Base-by-base conservation (phyloP, 495 filamentous ascomycete species). In the Penicillium lividum region DNA sequence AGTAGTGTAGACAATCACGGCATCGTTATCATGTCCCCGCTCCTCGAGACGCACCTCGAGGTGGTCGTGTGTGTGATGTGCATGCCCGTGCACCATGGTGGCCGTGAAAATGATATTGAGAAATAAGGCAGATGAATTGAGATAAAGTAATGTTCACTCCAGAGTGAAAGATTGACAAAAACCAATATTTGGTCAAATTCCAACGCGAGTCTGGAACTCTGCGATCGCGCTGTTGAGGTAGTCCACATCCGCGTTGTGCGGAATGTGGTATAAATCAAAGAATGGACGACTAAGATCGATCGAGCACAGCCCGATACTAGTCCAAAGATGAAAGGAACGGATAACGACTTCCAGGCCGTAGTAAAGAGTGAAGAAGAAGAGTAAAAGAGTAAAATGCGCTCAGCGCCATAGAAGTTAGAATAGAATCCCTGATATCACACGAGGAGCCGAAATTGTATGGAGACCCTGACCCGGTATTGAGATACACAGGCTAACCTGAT, bases 331-430 rank as follows among this genome's bases (percentile, higher is more conserved):
- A 66, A 70, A 68, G 44, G 67, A 70, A 58, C 11, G 65, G 59
- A 70, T 62, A 62, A 61, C 67, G 67, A 70, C 67, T 61, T 59
- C 67, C 67, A 70, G 67, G 67, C 47, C 67, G 62, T 59, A 54
- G 28, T 34, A 25, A 42, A 30, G 52, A 56, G 44, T 48, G 45
- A 22, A 42, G 49, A 56, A 16, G 18, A 30, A 31, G 29, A 51
- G 36, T 46, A 47, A 54, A 54, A 13, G 27, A 27, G 53, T 22
- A 22, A 22, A 33, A 30, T 50, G 18, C 10, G 31, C 33, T 57
- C 54, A 48, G 56, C 40, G 57, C 31, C 22, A 22, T 22, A 22
- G 22, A 22, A 22, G 22, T 22, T 22, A 22, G 22, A 22, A 22
- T 22, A 22, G 22, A 22, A 22, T 22, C 22, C 22, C 22, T 22